phyloP scores from a whole-genome alignment of 306 rosid genomes.

The Cicer bijugum region DNA sequence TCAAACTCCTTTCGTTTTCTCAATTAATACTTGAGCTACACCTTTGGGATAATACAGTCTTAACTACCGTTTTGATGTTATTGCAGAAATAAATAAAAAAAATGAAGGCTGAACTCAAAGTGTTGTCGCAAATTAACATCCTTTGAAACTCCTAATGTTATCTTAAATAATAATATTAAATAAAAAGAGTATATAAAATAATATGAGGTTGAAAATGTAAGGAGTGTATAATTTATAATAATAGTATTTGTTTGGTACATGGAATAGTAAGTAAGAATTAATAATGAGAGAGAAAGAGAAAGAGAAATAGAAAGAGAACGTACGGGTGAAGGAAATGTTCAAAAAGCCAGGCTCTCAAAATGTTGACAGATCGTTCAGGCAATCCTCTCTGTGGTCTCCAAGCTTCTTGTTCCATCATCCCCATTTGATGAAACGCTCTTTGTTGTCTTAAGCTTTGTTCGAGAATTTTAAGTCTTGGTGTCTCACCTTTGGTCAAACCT shows the following conservation, averaged over 20 bases:
- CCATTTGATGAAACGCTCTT: conserved; percentile 95
- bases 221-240: no score
- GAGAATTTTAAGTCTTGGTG: conserved; percentile 81
- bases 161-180: not conserved
- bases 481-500: conserved; percentile 94
- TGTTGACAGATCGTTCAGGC: conserved; percentile 98
- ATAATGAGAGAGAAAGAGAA: conserved; percentile 32
- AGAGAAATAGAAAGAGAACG: conserved; percentile 38
- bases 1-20: no score
- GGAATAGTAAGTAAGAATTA: not conserved
- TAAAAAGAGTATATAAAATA: no score
- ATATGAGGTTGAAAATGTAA: no score
- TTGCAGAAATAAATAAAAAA: no score
- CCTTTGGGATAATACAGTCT: no score
- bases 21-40: no score
- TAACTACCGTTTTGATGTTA: no score
- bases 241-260: not conserved
- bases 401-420: conserved; percentile 99
- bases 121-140: not conserved
- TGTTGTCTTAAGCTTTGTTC: conserved; percentile 95
- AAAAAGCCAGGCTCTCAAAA: conserved; percentile 97
- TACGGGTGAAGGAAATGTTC: conserved; percentile 99
- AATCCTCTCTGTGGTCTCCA: conserved; percentile 99
- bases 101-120: not conserved
- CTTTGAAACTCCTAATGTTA: not conserved